Evolutionary conservation across 805 yeast species (phyloP).

Genomic region (Barnettozyma pratensis): DNA sequence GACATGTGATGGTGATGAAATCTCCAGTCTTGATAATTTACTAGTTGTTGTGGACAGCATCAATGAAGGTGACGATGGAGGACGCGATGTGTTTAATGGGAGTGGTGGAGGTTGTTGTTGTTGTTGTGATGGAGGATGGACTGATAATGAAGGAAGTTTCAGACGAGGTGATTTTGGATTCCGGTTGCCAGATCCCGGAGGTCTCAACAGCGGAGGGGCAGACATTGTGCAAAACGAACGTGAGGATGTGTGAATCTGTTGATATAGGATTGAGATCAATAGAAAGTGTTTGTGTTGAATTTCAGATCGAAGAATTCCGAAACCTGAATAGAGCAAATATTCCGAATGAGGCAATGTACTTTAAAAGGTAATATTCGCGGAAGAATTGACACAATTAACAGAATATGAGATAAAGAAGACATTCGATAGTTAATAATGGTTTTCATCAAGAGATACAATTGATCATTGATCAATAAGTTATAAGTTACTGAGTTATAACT

Average conservation of each 20-base stretch:
- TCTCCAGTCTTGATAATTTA: constrained; percentile 16
- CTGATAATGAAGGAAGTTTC: constrained; percentile 34
- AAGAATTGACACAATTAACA: no score
- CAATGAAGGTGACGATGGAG: constrained; percentile 15
- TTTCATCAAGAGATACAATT: not conserved
- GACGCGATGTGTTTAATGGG: constrained; percentile 1
- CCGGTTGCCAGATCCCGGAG: constrained; percentile 37
- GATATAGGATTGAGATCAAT: no score
- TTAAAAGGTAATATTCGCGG: no score
- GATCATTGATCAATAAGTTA: not conserved
- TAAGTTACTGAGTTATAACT: no score
- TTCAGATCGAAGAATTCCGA: no score
- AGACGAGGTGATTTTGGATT: constrained; percentile 39
- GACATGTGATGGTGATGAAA: constrained; percentile 12
- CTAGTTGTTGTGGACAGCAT: constrained; percentile 20
- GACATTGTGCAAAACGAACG: constrained; percentile 23
- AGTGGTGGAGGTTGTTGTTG: not conserved
- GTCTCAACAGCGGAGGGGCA: constrained; percentile 35
- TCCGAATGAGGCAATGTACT: no score
- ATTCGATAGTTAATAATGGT: no score
- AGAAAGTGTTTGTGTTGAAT: no score
- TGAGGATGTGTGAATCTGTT: not conserved
- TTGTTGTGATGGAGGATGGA: constrained; percentile 7
- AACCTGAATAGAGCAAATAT: no score
- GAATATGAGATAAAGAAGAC: no score